Evolutionary conservation across 2,329 filamentous ascomycete species (phyloP).

Genomic region (Dothiorella sarmentorum): DNA sequence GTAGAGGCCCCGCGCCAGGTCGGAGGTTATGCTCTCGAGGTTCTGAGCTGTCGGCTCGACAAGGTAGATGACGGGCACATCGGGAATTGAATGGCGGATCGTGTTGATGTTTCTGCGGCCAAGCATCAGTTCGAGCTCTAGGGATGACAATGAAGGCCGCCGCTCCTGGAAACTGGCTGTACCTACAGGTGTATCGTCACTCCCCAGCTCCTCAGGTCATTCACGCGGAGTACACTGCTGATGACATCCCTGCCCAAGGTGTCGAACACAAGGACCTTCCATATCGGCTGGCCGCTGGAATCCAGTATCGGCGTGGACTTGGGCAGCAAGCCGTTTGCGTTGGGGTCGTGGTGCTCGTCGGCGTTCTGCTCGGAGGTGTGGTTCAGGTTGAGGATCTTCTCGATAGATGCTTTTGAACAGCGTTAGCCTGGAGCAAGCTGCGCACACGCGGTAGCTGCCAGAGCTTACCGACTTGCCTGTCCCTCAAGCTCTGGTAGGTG

Average conservation of each 20-base stretch:
- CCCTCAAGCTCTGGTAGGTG: conserved; percentile 59
- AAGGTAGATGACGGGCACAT: conserved; percentile 95
- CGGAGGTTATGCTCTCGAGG: conserved; percentile 75
- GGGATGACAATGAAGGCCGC: not conserved
- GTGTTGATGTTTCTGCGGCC: conserved; percentile 67
- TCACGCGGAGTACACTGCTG: conserved; percentile 90
- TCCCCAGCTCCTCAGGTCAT: conserved; percentile 88
- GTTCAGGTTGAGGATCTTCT: conserved; percentile 94
- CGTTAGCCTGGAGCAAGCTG: conserved; percentile 19
- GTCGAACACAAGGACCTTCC: conserved; percentile 97
- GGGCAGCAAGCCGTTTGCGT: conserved; percentile 60
- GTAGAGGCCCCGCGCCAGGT: conserved; percentile 84
- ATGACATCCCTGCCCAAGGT: conserved; percentile 90
- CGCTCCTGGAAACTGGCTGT: conserved; percentile 24
- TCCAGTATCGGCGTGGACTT: conserved; percentile 77
- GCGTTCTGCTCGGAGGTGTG: conserved; percentile 54
- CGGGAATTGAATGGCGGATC: conserved; percentile 82
- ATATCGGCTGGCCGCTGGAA: conserved; percentile 86
- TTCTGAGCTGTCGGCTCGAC: conserved; percentile 83
- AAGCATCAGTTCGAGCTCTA: conserved; percentile 1
- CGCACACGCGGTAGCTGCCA: conserved; percentile 22
- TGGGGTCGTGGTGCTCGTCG: conserved; percentile 60
- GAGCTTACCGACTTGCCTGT: conserved; percentile 66
- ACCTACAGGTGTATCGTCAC: conserved; percentile 97
- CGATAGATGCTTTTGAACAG: conserved; percentile 68